These are phyloP conservation scores for Vigna angularis DNA, from an alignment of 306 rosid species.

Conservation along the genomic window DNA sequence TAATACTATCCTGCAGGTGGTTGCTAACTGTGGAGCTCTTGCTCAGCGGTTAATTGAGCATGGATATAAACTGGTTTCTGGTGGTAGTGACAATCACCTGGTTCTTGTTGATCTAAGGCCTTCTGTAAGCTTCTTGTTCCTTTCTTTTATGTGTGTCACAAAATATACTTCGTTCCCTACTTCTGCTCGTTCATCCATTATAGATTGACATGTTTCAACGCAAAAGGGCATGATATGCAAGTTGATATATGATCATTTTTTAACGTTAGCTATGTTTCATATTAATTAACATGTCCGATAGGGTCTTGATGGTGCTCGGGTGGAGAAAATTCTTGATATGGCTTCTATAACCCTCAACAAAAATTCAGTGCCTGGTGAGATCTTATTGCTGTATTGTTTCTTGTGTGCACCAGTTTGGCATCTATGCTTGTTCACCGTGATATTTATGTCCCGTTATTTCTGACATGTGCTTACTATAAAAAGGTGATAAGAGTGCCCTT, in stretches of 20 bases:
- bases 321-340: conserved; percentile 94
- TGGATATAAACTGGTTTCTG: conserved; percentile 90
- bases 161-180: not conserved
- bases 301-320: conserved; percentile 98
- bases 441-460: conserved; percentile 24
- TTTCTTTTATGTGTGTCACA: not conserved
- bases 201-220: conserved; percentile 19
- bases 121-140: conserved; percentile 61
- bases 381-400: not conserved
- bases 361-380: conserved; percentile 91
- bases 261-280: conserved; percentile 14
- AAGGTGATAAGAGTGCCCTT: conserved; percentile 91
- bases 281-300: conserved; percentile 43
- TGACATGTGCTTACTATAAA: conserved; percentile 29
- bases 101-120: conserved; percentile 96
- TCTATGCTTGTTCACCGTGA: conserved; percentile 23
- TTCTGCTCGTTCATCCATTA: not conserved
- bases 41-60: conserved; percentile 67
- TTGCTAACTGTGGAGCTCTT: conserved; percentile 89
- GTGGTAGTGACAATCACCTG: conserved; percentile 93
- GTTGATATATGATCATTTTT: conserved; percentile 19
- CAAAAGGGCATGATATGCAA: conserved; percentile 24
- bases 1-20: conserved; percentile 61
- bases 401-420: not conserved
- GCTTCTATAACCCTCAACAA: conserved; percentile 93